Evolutionary conservation across 352 stramenopile species (phyloP), one percentile per base, ranked within the genome.

Genomic region (Globisporangium megalacanthum): DNA sequence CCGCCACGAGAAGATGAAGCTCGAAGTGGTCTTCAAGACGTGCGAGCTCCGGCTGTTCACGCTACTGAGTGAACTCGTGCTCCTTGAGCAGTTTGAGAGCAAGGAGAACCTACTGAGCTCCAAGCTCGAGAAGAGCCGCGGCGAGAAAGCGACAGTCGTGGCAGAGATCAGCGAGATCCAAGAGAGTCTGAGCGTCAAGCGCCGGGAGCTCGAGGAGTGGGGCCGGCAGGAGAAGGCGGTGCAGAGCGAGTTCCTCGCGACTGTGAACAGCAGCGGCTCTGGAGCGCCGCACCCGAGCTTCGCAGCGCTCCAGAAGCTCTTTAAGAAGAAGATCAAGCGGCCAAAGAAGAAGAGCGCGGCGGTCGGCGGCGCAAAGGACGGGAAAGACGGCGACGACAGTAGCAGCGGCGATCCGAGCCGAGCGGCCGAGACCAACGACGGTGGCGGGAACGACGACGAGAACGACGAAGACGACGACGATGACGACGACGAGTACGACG

Each of bases 291-390:
- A 95, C 44, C 72, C 82, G 17, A 88, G 75, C 51, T 83, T 89
- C 53, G 60, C 72, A 11, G 72, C 70, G 39, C 63, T 98, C 25
- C 79, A 94, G 36, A 96, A 96, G 71, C 88, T 97, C 31, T 97
- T 96, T 65, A 87, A 84, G 52, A 86, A 91, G 52, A 96, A 96
- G 54, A 89, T 98, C 54, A 98, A 97, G 58, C 73, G 92, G 7
- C 61, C 72, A 2, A 98, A 97, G 73, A 94, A 94, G 65, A 81
- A 85, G 44, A 60, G 56, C 3, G n/a, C 25, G 3, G 51, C 35
- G 0, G 51, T 37, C 11, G 52, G 33, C 29, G 39, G 35, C 5
- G 69, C 65, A 8, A 72, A 80, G 31, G 65, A 67, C 25, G 69
- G 65, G 4, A 78, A 77, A 22, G 73, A 79, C 11, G 61, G 66